phyloP scores from a whole-genome alignment of 352 stramenopile species.

The Phytophthora citrophthora region DNA sequence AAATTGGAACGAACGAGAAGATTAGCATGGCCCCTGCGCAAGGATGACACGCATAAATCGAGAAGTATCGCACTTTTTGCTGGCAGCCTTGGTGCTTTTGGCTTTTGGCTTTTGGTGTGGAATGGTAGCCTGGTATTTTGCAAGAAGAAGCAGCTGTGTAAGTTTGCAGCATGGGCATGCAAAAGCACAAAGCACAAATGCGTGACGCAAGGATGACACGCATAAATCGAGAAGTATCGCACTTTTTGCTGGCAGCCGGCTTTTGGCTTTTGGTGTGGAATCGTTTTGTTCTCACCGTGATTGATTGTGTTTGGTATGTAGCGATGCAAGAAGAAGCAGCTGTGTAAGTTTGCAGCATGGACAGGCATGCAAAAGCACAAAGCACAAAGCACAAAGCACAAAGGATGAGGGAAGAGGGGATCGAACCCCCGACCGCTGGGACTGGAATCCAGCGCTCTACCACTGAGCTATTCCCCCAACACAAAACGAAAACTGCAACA shows the following conservation, averaged over 20 bases:
- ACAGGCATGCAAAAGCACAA: background rate
- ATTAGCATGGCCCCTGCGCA: background rate
- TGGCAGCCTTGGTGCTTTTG: too few relatives aligned
- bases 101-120: too few relatives aligned
- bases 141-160: too few relatives aligned
- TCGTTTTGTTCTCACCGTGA: too few relatives aligned
- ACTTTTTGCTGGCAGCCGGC: too few relatives aligned
- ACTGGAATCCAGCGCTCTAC: conserved; percentile 5
- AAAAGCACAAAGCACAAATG: too few relatives aligned
- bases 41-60: background rate
- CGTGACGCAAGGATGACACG: background rate
- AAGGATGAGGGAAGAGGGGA: background rate
- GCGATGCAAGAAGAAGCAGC: too few relatives aligned
- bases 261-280: too few relatives aligned
- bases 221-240: background rate
- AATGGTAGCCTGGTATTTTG: too few relatives aligned
- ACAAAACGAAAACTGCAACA: background rate
- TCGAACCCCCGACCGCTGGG: conserved; percentile 20
- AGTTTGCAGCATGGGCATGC: too few relatives aligned
- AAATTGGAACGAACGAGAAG: background rate
- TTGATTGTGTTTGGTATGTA: background rate
- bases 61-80: too few relatives aligned
- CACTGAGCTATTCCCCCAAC: conserved; percentile 20
- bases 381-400: background rate
- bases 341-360: too few relatives aligned